These are phyloP conservation scores for Filobasidium wieringae DNA, from an alignment of 768 basidiomycete species.

Conservation along the genomic window DNA sequence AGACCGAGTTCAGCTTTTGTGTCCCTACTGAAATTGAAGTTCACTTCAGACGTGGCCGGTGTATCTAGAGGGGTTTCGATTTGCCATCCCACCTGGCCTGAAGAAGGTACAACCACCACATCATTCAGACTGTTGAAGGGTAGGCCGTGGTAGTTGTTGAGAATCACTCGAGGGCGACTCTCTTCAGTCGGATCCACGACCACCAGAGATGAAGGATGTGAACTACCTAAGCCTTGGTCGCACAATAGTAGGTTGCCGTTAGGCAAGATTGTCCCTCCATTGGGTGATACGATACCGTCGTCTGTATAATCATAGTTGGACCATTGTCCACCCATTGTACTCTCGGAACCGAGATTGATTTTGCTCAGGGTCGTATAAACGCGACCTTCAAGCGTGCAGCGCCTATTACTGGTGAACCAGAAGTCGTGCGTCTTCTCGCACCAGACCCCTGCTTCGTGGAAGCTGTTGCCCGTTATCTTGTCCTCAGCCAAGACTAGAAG, in stretches of 20 bases:
- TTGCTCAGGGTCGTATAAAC: background rate
- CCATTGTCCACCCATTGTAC: background rate
- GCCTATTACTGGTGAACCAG: conserved; percentile 17
- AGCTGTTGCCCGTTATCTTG: background rate
- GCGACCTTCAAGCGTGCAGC: background rate
- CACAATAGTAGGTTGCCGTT: conserved; percentile 14
- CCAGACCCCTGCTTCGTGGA: conserved; percentile 19
- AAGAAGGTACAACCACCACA: conserved; percentile 15
- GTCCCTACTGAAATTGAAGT: too few relatives aligned
- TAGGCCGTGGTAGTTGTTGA: conserved; percentile 20
- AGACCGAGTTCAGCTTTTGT: too few relatives aligned
- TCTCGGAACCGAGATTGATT: background rate
- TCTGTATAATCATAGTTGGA: background rate
- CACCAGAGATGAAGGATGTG: conserved; percentile 11
- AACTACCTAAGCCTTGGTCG: conserved; percentile 14
- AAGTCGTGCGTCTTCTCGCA: conserved; percentile 1
- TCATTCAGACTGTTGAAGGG: conserved; percentile 24
- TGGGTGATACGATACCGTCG: background rate
- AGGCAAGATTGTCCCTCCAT: background rate
- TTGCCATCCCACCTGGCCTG: background rate
- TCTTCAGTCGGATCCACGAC: conserved; percentile 10
- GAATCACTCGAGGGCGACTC: background rate
- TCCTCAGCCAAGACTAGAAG: background rate
- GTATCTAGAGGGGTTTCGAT: too few relatives aligned
- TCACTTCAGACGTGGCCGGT: too few relatives aligned